Base-by-base conservation (phyloP, 768 basidiomycete species). In the Tulasnella sp. region DNA sequence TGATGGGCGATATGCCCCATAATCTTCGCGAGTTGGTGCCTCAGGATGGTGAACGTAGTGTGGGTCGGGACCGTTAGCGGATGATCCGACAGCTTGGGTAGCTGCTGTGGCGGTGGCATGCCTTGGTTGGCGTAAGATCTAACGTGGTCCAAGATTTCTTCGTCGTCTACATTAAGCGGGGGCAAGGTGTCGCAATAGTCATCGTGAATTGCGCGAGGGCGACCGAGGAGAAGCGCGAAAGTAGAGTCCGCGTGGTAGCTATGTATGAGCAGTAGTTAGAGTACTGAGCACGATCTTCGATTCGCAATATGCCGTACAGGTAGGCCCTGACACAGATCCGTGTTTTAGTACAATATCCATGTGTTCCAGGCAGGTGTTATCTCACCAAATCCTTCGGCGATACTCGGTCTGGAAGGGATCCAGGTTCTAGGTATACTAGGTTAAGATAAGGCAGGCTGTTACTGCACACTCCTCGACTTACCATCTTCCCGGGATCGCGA, bases 241-340 rank as follows among this genome's bases (percentile, higher is more conserved):
- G 94, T 93, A 70, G 94, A 90, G 83, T 97, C 96, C 4, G 96
- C 95, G 81, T 98, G 96, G 81, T 97, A 96, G 1, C 97, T 80
- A 76, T 84, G 83, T 39, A 81, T 38, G 12, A 37, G 39, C 22
- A 70, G 69, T 17, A 11, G 40, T 76, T 64, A 76, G 36, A 19
- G 39, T 76, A 19, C 39, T 17, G 36, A 74, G 39, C 42, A 14
- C 52, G 39, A 39, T 67, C 34, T 58, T 67, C 34, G 74, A 39
- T 19, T 22, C 15, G 4, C 42, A 22, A 25, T 39, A 45, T 36
- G 31, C 42, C 75, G 37, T 69, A 76, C 75, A 76, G 84, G 82
- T 94, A 93, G 3, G 93, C 91, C 93, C 92, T 91, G 82, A 64
- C 45, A 40, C 69, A 78, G 49, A 37, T 81, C 4, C 72, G 31